These are phyloP conservation scores for Dryadomyces quercivorus DNA, from an alignment of 2,329 filamentous ascomycete species.

Conservation along the genomic window DNA sequence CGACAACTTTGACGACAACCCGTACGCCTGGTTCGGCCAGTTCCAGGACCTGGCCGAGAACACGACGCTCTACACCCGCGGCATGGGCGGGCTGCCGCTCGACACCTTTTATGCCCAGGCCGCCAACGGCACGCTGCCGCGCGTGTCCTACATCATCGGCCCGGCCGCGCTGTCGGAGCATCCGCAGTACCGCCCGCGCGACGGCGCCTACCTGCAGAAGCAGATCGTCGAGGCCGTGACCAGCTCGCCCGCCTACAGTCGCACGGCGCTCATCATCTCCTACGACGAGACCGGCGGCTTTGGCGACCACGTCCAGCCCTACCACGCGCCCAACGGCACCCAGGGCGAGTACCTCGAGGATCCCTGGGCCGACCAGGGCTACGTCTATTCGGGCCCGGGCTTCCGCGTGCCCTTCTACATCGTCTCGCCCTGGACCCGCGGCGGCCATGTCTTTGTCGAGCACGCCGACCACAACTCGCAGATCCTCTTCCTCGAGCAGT, in stretches of 20 bases:
- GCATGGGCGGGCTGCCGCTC: constrained; percentile 17
- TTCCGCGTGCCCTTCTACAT: constrained; percentile 36
- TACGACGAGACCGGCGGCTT: constrained; percentile 18
- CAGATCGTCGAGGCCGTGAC: constrained; percentile 38
- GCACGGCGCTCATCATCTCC: constrained; percentile 33
- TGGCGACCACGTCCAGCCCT: constrained; percentile 31
- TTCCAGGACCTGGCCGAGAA: constrained; percentile 25
- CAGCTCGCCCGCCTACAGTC: constrained; percentile 32
- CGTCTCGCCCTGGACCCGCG: constrained; percentile 36
- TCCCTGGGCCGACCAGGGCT: constrained; percentile 20
- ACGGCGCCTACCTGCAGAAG: constrained; percentile 42
- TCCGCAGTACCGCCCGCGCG: constrained; percentile 36
- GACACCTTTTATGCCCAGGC: constrained; percentile 25
- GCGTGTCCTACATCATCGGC: constrained; percentile 32
- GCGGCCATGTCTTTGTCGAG: constrained; percentile 33
- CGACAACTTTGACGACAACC: constrained; percentile 35
- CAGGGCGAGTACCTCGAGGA: constrained; percentile 33
- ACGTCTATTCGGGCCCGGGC: constrained; percentile 9
- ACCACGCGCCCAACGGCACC: constrained; percentile 28
- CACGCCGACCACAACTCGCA: constrained; percentile 36
- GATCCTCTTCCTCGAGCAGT: constrained; percentile 35
- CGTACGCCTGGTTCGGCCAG: constrained; percentile 33
- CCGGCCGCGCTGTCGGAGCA: constrained; percentile 40
- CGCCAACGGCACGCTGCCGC: constrained; percentile 30
- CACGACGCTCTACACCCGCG: constrained; percentile 24